These are phyloP conservation scores for Zizania latifolia DNA, from an alignment of 176 grass and related monocot species.

Conservation along the genomic window DNA sequence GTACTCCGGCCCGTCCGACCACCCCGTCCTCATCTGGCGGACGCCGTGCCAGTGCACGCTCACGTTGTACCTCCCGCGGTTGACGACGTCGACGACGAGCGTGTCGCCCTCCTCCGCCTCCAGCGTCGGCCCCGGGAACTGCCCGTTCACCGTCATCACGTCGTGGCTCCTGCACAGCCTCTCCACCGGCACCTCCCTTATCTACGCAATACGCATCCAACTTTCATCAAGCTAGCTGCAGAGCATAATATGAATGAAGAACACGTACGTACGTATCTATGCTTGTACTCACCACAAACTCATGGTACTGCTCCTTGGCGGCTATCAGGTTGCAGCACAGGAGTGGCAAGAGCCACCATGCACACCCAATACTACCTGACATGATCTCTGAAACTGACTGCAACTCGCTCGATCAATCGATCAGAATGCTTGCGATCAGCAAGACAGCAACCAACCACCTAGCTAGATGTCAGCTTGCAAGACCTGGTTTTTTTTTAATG, in stretches of 20 bases:
- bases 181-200: conserved; percentile 68
- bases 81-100: conserved; percentile 42
- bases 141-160: conserved; percentile 71
- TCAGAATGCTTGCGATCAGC: background rate
- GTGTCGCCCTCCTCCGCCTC: conserved; percentile 68
- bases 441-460: background rate
- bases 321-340: background rate
- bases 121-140: conserved; percentile 74
- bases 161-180: conserved; percentile 58
- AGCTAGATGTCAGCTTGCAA: background rate
- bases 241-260: background rate
- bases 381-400: background rate
- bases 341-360: background rate
- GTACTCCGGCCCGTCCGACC: conserved; percentile 86
- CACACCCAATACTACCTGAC: background rate
- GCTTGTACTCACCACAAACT: conserved; percentile 64
- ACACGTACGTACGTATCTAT: too few species aligned
- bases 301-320: conserved; percentile 61
- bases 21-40: conserved; percentile 74
- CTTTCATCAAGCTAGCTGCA: too few species aligned
- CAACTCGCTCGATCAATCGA: background rate
- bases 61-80: conserved; percentile 63
- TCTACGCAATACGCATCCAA: conserved; percentile 16
- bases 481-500: background rate
- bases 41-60: conserved; percentile 85